These are phyloP conservation scores for Pelargonium nanum DNA, from an alignment of 345 rosid genomes.

Conservation along the genomic window DNA sequence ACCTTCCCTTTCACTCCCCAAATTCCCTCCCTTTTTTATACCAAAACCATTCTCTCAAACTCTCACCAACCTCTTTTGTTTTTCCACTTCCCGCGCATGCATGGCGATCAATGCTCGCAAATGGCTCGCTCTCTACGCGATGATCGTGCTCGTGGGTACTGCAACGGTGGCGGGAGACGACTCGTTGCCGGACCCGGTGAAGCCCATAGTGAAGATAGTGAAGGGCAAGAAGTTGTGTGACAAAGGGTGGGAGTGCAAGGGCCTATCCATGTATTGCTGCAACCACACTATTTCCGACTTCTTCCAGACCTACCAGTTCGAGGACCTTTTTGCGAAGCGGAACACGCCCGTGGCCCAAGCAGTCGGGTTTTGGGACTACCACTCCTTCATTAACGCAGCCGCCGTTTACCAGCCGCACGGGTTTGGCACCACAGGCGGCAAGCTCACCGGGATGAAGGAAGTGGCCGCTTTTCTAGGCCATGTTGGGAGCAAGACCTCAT, in stretches of 20 bases:
- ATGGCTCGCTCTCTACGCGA: background rate
- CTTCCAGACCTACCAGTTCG: constrained; percentile 67
- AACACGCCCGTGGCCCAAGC: constrained; percentile 76
- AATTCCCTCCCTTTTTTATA: too few relatives aligned
- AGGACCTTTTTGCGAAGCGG: constrained; percentile 55
- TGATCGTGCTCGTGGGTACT: constrained; percentile 4
- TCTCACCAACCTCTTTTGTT: too few relatives aligned
- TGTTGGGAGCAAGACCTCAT: constrained; percentile 78
- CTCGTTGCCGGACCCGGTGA: constrained; percentile 20
- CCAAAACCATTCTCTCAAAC: too few relatives aligned
- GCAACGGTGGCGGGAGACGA: constrained; percentile 13
- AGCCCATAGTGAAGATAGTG: constrained; percentile 51
- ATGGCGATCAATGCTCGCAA: too few relatives aligned
- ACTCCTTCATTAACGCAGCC: constrained; percentile 59
- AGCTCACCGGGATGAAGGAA: constrained; percentile 49
- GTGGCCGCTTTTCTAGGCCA: constrained; percentile 72
- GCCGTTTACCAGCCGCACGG: constrained; percentile 59
- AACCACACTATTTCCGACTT: constrained; percentile 58
- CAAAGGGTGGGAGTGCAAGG: constrained; percentile 79
- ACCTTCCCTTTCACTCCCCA: too few relatives aligned
- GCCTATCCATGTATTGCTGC: constrained; percentile 49
- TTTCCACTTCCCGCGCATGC: too few relatives aligned
- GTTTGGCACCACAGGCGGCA: constrained; percentile 57
- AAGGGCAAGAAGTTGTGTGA: constrained; percentile 58
- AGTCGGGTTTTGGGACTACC: constrained; percentile 65